Evolutionary conservation across 1,284 basidiomycete genomes (phyloP), one percentile per base, ranked within the genome.

Genomic region (Phlebopus sp.): DNA sequence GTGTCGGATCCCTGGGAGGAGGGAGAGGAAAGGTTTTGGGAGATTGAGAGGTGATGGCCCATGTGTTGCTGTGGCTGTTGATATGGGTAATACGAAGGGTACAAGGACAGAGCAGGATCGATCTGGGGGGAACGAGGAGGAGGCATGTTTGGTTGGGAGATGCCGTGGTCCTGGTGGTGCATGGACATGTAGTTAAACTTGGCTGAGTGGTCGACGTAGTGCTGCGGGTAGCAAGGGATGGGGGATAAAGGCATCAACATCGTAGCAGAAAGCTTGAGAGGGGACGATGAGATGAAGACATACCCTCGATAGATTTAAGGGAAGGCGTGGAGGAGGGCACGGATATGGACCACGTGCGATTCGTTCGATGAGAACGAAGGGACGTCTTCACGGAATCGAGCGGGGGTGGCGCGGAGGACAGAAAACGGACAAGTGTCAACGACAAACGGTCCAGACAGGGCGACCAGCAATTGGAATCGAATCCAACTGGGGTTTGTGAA

Each of bases 1-100:
- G 83, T 77, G 58, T 88, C 86, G 5, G 86, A 88, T 54, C 78
- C 84, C 58, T 84, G 82, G 0, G 84, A 86, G 6, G 86, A 87
- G n/a, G 87, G 81, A 0, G 79, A 82, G 5, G 79, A 76, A 49
- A 80, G 76, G 55, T 66, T 75, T 14, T 69, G 69, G 4, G 71
- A 69, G 17, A 77, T 59, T 6, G 74, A 60, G 35, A 79, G 67
- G 52, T 78, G 79, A 36, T 73, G 72, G 14, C 72, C 68, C 44
- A 76, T 66, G 56, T 57, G 50, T 19, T 73, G 71, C 37, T 72
- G 72, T 37, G 68, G 70, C 34, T 64, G 69, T 46, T 71, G 75
- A 54, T 79, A 78, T 50, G 66, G 38, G 58, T 82, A 84, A 56
- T 82, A 82, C 0, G 74, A 68, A 6, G 79, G 69, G 53, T 84